phyloP scores from a whole-genome alignment of 1,284 basidiomycete genomes.

The Flammula alnicola region DNA sequence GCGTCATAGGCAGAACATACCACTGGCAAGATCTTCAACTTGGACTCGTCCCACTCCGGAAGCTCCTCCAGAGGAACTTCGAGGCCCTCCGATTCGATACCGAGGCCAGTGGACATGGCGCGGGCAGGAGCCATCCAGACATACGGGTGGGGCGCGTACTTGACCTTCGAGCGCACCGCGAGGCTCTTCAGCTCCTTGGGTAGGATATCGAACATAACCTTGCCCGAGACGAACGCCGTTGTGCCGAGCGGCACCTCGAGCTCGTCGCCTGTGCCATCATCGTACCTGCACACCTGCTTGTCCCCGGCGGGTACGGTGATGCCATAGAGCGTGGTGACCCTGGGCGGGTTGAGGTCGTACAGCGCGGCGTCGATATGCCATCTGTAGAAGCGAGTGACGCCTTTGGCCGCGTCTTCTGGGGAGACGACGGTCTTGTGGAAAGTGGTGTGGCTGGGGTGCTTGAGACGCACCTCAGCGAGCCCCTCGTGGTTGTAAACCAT shows the following conservation, averaged over 20 bases:
- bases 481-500: slow-evolving; percentile 81
- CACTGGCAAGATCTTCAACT: slow-evolving; percentile 70
- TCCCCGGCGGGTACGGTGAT: slow-evolving; percentile 75
- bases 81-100: slow-evolving; percentile 76
- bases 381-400: slow-evolving; percentile 85
- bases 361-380: slow-evolving; percentile 96
- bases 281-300: slow-evolving; percentile 77
- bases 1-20: slow-evolving; percentile 33
- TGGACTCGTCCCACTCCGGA: slow-evolving; percentile 74
- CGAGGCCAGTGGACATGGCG: slow-evolving; percentile 76
- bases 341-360: slow-evolving; percentile 87
- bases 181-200: slow-evolving; percentile 78
- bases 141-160: slow-evolving; percentile 75
- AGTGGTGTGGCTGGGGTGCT: slow-evolving; percentile 84
- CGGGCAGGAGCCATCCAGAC: slow-evolving; percentile 85
- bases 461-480: slow-evolving; percentile 69
- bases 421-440: slow-evolving; percentile 89
- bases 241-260: slow-evolving; percentile 84
- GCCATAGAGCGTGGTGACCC: slow-evolving; percentile 88
- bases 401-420: slow-evolving; percentile 75
- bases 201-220: slow-evolving; percentile 86
- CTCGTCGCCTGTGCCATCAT: slow-evolving; percentile 88
- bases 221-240: slow-evolving; percentile 83
- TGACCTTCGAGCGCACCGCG: slow-evolving; percentile 75
- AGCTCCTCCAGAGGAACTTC: slow-evolving; percentile 70